Evolutionary conservation across 225 moss, liverwort and hornwort genomes (phyloP), one percentile per base, ranked within the genome.

Genomic region (Polytrichum commune): DNA sequence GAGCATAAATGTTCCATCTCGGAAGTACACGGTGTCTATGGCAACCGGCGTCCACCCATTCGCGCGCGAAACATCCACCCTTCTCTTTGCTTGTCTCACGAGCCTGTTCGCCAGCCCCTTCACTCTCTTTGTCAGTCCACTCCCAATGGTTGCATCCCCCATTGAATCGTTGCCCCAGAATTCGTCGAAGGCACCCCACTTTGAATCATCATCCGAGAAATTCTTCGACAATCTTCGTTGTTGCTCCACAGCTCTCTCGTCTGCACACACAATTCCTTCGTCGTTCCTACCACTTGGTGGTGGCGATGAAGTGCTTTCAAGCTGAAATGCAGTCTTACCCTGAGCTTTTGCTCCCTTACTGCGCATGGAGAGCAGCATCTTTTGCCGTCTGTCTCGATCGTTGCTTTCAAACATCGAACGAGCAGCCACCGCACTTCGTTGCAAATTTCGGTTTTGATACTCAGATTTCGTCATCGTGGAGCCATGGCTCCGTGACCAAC

Each of bases 1-100:
- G 57, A 98, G 91, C 87, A 87, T 93, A 70, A 95, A 88, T n/a
- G 86, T 93, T 69, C 91, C 98, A 78, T 93, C 92, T 80, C 81
- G 90, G 74, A 95, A 93, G 77, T 89, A 83, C 46, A 98, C 91
- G 71, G 91, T 89, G 70, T 93, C 91, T 54, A 98, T 76, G 55
- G 95, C 90, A 75, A 98, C 79, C 65, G 95, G 95, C 53, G 87
- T 80, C 93, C 95, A 88, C 67, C 87, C 82, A 68, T 78, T 78
- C 53, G 90, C 82, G 67, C 84, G 77, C 73, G 88, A 84, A 77
- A 82, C 81, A 73, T 84, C 91, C 30, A 80, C 81, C 63, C 77
- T 81, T 54, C 79, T 68, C 79, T 88, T 87, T 55, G 92, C 79
- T 74, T 90, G 83, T 75, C 79, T 81, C 73, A 91, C 81, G 62